A percentile compares a stretch with the other conserved stretches of the same genome.
These are phyloP conservation scores for Penicillium fuscoglaucum DNA, from an alignment of 2,329 filamentous ascomycete species.

Conservation along the genomic window DNA sequence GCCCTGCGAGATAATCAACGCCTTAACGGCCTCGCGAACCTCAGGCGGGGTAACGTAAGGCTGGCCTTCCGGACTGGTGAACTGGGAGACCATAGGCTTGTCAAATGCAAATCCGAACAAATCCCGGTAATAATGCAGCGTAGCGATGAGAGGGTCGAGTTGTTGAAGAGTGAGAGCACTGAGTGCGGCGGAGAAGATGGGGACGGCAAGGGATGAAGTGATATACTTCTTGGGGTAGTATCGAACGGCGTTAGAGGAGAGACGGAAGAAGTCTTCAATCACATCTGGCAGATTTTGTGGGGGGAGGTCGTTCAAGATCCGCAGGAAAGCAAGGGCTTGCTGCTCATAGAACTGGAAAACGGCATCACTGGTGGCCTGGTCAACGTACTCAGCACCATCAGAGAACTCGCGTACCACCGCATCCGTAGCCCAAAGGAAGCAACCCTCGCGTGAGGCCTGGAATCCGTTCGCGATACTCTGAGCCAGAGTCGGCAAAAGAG, in stretches of 20 bases:
- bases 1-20: conserved; percentile 69
- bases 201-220: conserved; percentile 72
- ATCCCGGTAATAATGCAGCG: conserved; percentile 89
- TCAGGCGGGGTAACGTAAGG: conserved; percentile 64
- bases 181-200: conserved; percentile 83
- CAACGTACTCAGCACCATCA: conserved; percentile 81
- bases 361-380: conserved; percentile 75
- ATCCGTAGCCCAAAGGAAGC: conserved; percentile 97
- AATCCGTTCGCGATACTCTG: conserved; percentile 87
- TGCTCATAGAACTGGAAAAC: conserved; percentile 96
- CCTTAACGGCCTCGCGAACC: conserved; percentile 70
- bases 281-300: conserved; percentile 75
- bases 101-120: conserved; percentile 83
- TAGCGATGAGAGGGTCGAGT: conserved; percentile 84
- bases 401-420: conserved; percentile 95
- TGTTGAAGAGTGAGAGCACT: conserved; percentile 87
- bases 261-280: conserved; percentile 94
- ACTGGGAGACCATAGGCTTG: conserved; percentile 58
- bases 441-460: conserved; percentile 81
- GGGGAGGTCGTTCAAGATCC: conserved; percentile 81
- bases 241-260: conserved; percentile 85
- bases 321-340: conserved; percentile 85
- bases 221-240: conserved; percentile 88
- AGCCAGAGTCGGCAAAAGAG: conserved; percentile 79
- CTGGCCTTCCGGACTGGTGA: conserved; percentile 62